Evolutionary conservation across 208 protist genomes (phyloP).

Genomic region (Leishmania tarentolae): DNA sequence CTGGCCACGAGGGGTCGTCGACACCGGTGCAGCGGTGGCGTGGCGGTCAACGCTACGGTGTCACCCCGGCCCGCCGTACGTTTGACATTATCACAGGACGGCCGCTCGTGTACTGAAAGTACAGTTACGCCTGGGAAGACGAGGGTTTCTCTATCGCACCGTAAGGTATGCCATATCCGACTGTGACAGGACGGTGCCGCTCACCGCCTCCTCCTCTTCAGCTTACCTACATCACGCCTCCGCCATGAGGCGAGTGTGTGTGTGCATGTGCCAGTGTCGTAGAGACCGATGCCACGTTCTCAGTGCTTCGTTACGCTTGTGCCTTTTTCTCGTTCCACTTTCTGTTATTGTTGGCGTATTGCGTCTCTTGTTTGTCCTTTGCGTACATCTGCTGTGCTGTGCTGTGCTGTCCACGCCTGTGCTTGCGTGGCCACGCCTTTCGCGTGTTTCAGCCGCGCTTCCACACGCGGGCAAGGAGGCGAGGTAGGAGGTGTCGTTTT

Average conservation of each 20-base stretch:
- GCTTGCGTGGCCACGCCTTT: neutral
- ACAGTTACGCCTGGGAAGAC: neutral
- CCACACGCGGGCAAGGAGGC: too few relatives aligned
- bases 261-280: neutral
- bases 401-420: neutral
- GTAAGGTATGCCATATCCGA: neutral
- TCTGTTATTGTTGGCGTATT: neutral
- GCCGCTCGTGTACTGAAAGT: conserved; percentile 24
- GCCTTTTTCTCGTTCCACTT: neutral
- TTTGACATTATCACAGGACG: conserved; percentile 79
- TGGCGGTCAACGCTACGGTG: conserved; percentile 35
- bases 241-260: neutral
- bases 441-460: neutral
- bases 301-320: neutral
- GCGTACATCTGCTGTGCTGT: neutral
- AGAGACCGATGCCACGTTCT: neutral
- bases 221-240: neutral
- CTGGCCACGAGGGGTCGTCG: neutral
- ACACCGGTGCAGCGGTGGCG: conserved; percentile 29
- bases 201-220: neutral
- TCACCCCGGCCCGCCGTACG: conserved; percentile 33
- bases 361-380: neutral
- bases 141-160: too few relatives aligned
- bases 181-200: neutral
- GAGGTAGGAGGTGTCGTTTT: too few relatives aligned